Evolutionary conservation across 1,284 basidiomycete species (phyloP), one percentile per base, ranked within the genome.

Genomic region (Xanthoconium separans): DNA sequence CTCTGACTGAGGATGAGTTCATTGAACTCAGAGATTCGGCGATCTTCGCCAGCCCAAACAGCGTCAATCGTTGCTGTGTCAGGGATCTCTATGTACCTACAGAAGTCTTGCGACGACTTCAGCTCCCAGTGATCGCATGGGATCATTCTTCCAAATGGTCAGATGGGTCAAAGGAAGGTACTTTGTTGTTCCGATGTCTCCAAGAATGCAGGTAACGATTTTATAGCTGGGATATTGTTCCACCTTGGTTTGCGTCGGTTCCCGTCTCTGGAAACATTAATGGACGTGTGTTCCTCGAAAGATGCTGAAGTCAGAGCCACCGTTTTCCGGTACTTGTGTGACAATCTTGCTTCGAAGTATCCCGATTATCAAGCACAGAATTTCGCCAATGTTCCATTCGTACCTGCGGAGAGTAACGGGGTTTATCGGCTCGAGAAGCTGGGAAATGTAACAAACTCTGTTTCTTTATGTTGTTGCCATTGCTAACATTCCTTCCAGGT

Each of bases 311-410:
- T 80, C 47, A 78, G 80, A 15, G 61, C 73, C 5, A 68, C 73
- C 9, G 90, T 90, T 1, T 73, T 95, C 31, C 78, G 80, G 41
- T 95, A 93, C 71, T 78, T 95, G 20, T 69, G 94, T 29, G 82
- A 88, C 34, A 86, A 94, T 61, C 74, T 84, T 33, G 61, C 67
- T 6, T 75, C 74, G 1, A 78, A 80, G 44, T 94, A 95, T 66
- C 58, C 70, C 2, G 77, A 84, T 51, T 89, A 89, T 60, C 74
- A 84, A 33, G 76, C 82, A 3, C 58, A 68, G 5, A 66, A 77
- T 16, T 84, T 80, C 51, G 72, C 71, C 4, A 66, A 82, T 34
- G 65, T 89, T 3, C 75, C 87, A 0, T 98, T 93, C 72, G 82
- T 98, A 24, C 95, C 95, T 1, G 85, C 91, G 3, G 60, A 83